A percentile compares a stretch with the other conserved stretches of the same genome.
These are phyloP conservation scores for Juglanconis oblonga DNA, from an alignment of 2,329 filamentous ascomycete genomes.

Conservation along the genomic window DNA sequence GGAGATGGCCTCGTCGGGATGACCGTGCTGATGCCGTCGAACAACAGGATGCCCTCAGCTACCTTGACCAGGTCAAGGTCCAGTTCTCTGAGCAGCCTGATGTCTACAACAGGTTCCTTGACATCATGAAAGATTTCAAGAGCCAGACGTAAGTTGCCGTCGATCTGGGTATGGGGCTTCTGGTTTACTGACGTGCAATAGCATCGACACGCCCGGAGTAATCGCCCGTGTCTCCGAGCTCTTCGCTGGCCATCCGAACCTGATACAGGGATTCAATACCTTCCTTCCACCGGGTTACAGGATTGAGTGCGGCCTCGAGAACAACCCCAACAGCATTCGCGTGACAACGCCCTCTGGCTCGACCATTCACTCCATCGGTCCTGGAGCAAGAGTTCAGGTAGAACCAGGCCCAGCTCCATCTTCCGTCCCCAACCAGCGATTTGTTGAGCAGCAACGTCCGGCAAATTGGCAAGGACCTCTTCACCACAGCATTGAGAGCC, in stretches of 20 bases:
- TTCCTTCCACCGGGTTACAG: constrained; percentile 94
- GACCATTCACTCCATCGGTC: constrained; percentile 80
- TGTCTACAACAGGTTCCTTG: constrained; percentile 93
- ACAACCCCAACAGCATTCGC: constrained; percentile 92
- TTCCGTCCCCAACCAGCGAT: constrained; percentile 36
- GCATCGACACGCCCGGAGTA: constrained; percentile 94
- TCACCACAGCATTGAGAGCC: constrained; percentile 61
- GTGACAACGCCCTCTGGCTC: constrained; percentile 98
- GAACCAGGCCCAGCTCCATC: constrained; percentile 38
- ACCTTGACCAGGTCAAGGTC: constrained; percentile 97
- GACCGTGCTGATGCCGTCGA: constrained; percentile 24
- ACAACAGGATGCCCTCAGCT: constrained; percentile 72
- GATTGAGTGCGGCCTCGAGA: constrained; percentile 91
- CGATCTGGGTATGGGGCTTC: neutral
- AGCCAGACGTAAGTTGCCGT: constrained; percentile 74
- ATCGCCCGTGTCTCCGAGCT: constrained; percentile 95
- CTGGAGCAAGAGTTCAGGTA: constrained; percentile 44
- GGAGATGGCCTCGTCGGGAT: neutral
- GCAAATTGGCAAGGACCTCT: constrained; percentile 53
- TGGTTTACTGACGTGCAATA: constrained; percentile 29
- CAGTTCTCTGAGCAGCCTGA: constrained; percentile 96
- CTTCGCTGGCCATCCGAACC: constrained; percentile 90
- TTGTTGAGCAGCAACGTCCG: constrained; percentile 44
- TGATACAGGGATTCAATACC: constrained; percentile 98
- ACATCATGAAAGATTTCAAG: constrained; percentile 99